Evolutionary conservation across 495 filamentous ascomycete species (phyloP), one percentile per base, ranked within the genome.

Genomic region (Trichoderma parareesei): DNA sequence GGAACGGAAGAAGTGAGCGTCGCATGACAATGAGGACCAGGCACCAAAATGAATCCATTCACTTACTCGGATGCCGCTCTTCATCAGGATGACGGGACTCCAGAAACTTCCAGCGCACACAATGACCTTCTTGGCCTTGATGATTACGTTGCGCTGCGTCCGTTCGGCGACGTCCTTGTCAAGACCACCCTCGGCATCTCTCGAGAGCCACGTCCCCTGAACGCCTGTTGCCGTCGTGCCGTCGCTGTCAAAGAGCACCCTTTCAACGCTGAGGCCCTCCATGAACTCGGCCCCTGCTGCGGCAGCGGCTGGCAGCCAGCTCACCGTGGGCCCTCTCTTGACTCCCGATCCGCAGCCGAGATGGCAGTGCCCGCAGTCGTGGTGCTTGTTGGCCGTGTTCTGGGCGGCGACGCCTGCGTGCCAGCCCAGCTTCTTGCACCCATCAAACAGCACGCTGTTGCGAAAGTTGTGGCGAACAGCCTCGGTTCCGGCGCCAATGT

Each of bases 121-220:
- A 33, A 97, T 82, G 0, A 97, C 90, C 68, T 87, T 89, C 78
- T 91, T 92, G 0, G 93, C 91, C 68, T 84, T 90, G 61, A 96
- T 81, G 48, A 85, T 78, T 16, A 95, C 79, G 67, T 85, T 76
- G 18, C 87, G 80, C 49, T 74, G 77, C 2, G 72, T 79, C n/a
- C 75, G 68, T 16, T 73, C 73, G 0, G 75, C 78, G 27, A 76
- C 75, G 11, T 75, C 70, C 0, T 82, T 83, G 27, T 79, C 76
- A 4, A 86, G 73, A 3, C 82, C 82, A 11, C 85, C 82, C 41
- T 84, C 77, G 37, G 78, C 77, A 68, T 90, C 88, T 60, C 89
- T 81, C 20, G 89, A 87, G 3, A 79, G 85, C 91, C 91, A 96
- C 16, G 74, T 79, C 2, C 91, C 92, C 67, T 80, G 68, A 2